phyloP scores from a whole-genome alignment of 768 basidiomycete species.

The Tubosaeta brunneosetosa region DNA sequence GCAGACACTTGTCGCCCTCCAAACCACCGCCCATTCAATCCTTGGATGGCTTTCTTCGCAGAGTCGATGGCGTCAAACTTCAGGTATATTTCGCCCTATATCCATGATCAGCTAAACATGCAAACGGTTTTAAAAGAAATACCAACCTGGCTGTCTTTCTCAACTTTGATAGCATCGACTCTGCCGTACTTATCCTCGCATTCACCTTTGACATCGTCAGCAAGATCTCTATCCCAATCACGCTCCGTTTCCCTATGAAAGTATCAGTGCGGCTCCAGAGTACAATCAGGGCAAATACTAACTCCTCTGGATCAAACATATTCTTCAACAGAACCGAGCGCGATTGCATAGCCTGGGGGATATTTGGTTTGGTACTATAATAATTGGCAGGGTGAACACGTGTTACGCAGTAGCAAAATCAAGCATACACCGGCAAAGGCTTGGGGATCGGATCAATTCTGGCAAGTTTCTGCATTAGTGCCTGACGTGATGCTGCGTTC shows the following conservation, averaged over 20 bases:
- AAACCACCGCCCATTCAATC: conserved; percentile 96
- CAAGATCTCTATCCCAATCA: conserved; percentile 96
- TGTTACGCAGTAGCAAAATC: neutral
- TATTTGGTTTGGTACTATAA: conserved; percentile 65
- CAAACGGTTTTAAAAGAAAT: neutral
- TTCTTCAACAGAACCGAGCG: conserved; percentile 85
- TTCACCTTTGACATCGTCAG: conserved; percentile 94
- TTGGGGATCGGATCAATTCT: conserved; percentile 72
- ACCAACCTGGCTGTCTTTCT: conserved; percentile 86
- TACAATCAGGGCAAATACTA: conserved; percentile 26
- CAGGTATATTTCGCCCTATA: conserved; percentile 93
- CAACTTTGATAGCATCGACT: conserved; percentile 85
- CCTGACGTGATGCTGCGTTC: conserved; percentile 96
- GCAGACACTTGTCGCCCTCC: conserved; percentile 88
- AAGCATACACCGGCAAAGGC: conserved; percentile 58
- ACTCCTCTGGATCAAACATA: conserved; percentile 99
- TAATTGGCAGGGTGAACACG: conserved; percentile 12
- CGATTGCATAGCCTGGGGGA: conserved; percentile 85
- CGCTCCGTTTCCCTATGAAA: conserved; percentile 79
- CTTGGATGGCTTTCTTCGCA: conserved; percentile 80
- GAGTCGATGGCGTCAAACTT: conserved; percentile 79
- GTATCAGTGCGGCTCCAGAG: conserved; percentile 4
- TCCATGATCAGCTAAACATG: conserved; percentile 10
- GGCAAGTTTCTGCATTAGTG: conserved; percentile 99
- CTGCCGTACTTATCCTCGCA: conserved; percentile 86